A percentile compares a stretch with the other conserved stretches of the same genome.
Conservation (phyloP, 805 yeast species). For the Metschnikowia matae region DNA sequence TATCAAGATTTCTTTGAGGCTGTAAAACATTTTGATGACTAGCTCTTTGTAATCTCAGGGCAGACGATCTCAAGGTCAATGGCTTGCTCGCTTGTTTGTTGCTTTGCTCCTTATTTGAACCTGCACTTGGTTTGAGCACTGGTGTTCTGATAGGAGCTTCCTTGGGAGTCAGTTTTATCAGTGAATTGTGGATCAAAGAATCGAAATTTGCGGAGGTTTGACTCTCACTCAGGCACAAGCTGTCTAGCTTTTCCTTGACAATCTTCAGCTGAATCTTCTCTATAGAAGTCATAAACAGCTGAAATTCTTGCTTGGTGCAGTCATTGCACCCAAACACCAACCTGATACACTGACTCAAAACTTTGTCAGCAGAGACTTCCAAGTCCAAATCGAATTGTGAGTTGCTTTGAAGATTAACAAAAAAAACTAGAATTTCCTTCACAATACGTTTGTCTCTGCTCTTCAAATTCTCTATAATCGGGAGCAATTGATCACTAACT, state of each 20-base stretch:
- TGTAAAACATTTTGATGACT: background rate
- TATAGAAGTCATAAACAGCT: conserved; percentile 20
- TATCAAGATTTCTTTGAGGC: background rate
- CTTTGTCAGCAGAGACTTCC: conserved; percentile 14
- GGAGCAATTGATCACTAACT: conserved; percentile 75
- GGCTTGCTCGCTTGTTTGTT: conserved; percentile 3
- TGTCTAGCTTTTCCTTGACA: conserved; percentile 8
- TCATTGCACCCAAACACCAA: conserved; percentile 38
- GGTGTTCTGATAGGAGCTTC: conserved; percentile 24
- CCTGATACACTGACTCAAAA: conserved; percentile 18
- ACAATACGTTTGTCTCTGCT: conserved; percentile 70
- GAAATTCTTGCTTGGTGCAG: conserved; percentile 33
- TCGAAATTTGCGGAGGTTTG: conserved; percentile 21
- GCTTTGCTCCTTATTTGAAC: background rate
- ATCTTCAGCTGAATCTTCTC: conserved; percentile 8
- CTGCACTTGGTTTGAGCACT: conserved; percentile 8
- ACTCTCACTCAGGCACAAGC: conserved; percentile 2
- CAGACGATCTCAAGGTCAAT: conserved; percentile 8
- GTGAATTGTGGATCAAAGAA: conserved; percentile 29
- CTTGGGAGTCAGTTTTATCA: conserved; percentile 20
- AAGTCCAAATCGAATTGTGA: conserved; percentile 14
- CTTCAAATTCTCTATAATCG: conserved; percentile 69
- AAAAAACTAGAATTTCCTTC: conserved; percentile 46
- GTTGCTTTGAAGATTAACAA: conserved; percentile 49
- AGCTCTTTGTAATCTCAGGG: conserved; percentile 1